Base-by-base conservation (phyloP, 1,284 basidiomycete species). In the Puccinia polysora region DNA sequence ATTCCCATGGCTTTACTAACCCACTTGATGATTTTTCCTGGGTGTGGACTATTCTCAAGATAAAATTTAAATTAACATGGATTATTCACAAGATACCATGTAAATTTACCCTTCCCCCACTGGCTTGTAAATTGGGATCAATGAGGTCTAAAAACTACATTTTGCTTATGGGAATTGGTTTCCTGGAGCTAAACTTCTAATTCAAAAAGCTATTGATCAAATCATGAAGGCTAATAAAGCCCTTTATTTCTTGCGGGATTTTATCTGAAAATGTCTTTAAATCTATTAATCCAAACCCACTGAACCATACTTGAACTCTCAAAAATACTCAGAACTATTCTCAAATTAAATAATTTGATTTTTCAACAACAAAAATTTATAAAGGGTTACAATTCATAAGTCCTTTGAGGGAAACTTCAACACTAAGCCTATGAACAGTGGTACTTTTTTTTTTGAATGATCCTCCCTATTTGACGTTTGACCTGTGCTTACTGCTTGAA, bases 331-430 rank as follows among this genome's bases (percentile, higher is more conserved):
- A 4, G 94, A n/a, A n/a, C n/a, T n/a, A n/a, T n/a, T n/a, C n/a
- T n/a, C n/a, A n/a, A n/a, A n/a, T n/a, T n/a, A n/a, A 81, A 95
- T 98, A 80, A 97, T 98, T 76, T 99, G 95, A 95, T 97, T 98
- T 79, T 93, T 98, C 75, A 96, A 99, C 79, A 96, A 99, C 80
- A 97, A 95, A 55, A 97, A 97, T 77, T 96, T 98, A 32, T 98
- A 99, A 82, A 92, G 96, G 77, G 96, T 99, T 70, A 98, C 95
- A 8, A 98, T 99, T 79, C 96, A 98, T 84, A 97, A 97, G 84
- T 98, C 96, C 7, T 98, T 99, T 81, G 96, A 98, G 83, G 95
- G 94, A 79, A 99, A 98, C 82, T 86, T 97, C 86, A 98, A 95
- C 20, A 99, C 95, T 34, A 99, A 99, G 82, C 96, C 95, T 1